phyloP scores from a whole-genome alignment of 2,329 filamentous ascomycete genomes.

The Trichoderma koningiopsis region DNA sequence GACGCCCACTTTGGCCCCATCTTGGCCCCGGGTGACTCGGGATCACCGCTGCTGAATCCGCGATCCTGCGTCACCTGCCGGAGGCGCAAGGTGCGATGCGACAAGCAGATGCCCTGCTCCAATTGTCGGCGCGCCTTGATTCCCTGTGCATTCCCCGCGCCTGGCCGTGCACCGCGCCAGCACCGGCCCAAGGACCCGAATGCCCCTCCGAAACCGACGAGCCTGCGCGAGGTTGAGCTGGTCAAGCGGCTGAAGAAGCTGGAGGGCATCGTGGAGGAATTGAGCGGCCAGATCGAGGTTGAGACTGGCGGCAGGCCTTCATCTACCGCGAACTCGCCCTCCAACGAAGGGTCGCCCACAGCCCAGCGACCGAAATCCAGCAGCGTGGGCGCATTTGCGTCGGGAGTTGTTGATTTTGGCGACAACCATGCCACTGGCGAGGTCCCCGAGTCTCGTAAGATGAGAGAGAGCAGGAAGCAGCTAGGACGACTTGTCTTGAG shows the following conservation, averaged over 20 bases:
- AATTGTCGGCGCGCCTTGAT: constrained; percentile 73
- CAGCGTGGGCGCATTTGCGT: constrained; percentile 25
- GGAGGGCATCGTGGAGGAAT: constrained; percentile 73
- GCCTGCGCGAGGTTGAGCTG: constrained; percentile 67
- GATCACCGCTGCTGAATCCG: constrained; percentile 46
- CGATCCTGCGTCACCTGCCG: constrained; percentile 55
- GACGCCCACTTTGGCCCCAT: constrained; percentile 44
- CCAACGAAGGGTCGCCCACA: constrained; percentile 16
- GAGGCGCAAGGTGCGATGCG: constrained; percentile 71
- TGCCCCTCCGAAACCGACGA: constrained; percentile 59
- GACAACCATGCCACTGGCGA: constrained; percentile 36
- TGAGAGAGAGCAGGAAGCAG: constrained; percentile 43
- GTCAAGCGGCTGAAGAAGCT: constrained; percentile 71
- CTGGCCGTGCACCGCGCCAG: constrained; percentile 70
- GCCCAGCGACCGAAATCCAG: constrained; percentile 24
- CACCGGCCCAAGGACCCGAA: constrained; percentile 66
- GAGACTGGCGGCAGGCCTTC: constrained; percentile 44
- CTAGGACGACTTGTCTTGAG: constrained; percentile 72
- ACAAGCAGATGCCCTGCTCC: constrained; percentile 75
- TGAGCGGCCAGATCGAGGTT: constrained; percentile 65
- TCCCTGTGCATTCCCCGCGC: constrained; percentile 73
- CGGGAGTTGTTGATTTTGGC: constrained; percentile 30
- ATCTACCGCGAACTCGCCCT: constrained; percentile 37
- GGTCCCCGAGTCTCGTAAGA: constrained; percentile 39
- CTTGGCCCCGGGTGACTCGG: constrained; percentile 37